phyloP scores from a whole-genome alignment of 352 stramenopile genomes.

The Thraustochytrium sp. region DNA sequence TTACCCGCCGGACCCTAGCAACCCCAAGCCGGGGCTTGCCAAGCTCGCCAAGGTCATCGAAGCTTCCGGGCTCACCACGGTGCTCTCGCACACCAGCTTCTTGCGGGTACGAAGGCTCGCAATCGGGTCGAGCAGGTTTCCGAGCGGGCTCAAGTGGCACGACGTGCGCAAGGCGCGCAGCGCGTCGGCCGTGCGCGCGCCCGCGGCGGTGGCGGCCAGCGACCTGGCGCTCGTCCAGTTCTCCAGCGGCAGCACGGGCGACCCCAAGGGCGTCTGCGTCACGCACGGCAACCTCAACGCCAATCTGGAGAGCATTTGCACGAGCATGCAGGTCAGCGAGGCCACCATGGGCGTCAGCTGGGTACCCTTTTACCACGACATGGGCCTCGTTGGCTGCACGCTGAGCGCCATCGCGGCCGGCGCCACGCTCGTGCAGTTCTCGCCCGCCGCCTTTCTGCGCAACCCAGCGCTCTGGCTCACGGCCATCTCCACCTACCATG shows the following conservation, averaged over 20 bases:
- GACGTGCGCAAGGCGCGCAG: too few relatives aligned
- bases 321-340: constrained; percentile 69
- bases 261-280: constrained; percentile 96
- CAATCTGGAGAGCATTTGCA: constrained; percentile 95
- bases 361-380: constrained; percentile 99
- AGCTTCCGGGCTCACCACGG: too few relatives aligned
- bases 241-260: constrained; percentile 92
- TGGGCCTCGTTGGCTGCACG: constrained; percentile 95
- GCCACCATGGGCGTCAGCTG: constrained; percentile 92
- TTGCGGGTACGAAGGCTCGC: too few relatives aligned
- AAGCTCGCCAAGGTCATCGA: too few relatives aligned
- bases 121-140: too few relatives aligned
- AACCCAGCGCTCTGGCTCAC: constrained; percentile 91
- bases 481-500: constrained; percentile 71
- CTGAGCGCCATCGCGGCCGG: constrained; percentile 74
- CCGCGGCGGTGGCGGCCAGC: constrained; percentile 45
- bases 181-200: too few relatives aligned
- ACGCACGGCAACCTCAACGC: constrained; percentile 90
- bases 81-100: too few relatives aligned
- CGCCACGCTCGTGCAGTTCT: constrained; percentile 91
- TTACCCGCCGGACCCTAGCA: constrained; percentile 71
- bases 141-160: too few relatives aligned
- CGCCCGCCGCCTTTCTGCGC: constrained; percentile 92
- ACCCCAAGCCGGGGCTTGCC: not conserved
- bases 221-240: constrained; percentile 97